Evolutionary conservation across 1,139 yeast species (phyloP), one percentile per base, ranked within the genome.

Genomic region (Saccharomycopsis hybrid): DNA sequence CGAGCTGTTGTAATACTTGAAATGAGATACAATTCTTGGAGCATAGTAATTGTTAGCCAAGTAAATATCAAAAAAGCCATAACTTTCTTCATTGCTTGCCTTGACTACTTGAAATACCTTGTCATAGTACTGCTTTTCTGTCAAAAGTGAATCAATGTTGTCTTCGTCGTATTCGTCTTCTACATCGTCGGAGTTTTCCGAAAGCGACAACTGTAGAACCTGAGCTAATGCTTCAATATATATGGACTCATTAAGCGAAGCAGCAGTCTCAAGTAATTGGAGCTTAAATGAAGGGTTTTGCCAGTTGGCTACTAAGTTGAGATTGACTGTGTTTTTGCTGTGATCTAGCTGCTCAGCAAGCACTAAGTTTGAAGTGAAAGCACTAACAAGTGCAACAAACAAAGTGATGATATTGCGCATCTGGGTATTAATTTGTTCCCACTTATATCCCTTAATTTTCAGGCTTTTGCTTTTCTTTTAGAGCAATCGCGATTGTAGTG

Each of bases 11-110:
- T 77, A 85, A 60, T 73, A 69, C 50, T 74, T 73, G 59, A 73
- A 83, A 52, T 85, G 86, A 1, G 89, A 69, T 56, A 80, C 78
- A 29, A 87, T 71, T 47, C 82, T 67, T 3, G 96, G 88, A 1
- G 85, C 68, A 53, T 72, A 65, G 40, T 72, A 65, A 50, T 80
- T 80, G 55, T 78, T 68, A 0, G 77, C 77, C 43, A 82, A 59
- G 43, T 78, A 68, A 50, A 80, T 69, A 53, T 78, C 74, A n/a
- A 76, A 68, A 39, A 78, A 45, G 13, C 35, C 37, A 9, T 31
- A 32, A 3, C 13, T 33, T 36, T 38, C 64, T 18, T 18, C 18
- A 18, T 18, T 18, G 18, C 18, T 18, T 18, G 18, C 18, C 18
- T 18, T 18, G 18, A 18, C 18, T 18, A 18, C 18, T 18, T 18